These are phyloP conservation scores for Suhomyces maxii DNA, from an alignment of 1,139 yeast genomes.

Conservation along the genomic window DNA sequence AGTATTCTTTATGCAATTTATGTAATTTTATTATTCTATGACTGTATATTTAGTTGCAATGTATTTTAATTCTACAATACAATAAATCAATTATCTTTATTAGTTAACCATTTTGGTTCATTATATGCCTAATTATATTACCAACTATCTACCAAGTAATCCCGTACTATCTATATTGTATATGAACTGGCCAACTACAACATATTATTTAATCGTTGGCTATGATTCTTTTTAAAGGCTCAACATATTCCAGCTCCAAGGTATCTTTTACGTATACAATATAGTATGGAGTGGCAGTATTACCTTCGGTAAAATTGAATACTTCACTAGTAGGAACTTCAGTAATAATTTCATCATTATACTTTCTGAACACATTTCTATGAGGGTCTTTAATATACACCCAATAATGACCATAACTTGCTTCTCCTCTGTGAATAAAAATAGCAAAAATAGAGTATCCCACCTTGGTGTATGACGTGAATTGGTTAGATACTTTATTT, in stretches of 20 bases:
- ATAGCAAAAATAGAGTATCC: conserved; percentile 88
- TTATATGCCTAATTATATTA: too few species aligned
- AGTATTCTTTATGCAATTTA: background rate
- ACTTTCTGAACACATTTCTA: conserved; percentile 72
- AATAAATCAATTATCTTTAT: background rate
- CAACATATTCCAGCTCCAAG: conserved; percentile 56
- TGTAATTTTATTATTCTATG: conserved; percentile 5
- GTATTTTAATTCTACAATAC: background rate
- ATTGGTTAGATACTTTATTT: conserved; percentile 55
- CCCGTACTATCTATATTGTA: background rate
- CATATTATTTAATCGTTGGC: background rate
- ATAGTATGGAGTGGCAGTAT: conserved; percentile 92
- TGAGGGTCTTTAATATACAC: conserved; percentile 80
- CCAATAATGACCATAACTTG: conserved; percentile 97
- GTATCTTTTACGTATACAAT: conserved; percentile 78
- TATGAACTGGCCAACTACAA: background rate
- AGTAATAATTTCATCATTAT: conserved; percentile 87
- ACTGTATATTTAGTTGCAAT: conserved; percentile 3
- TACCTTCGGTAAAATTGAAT: conserved; percentile 66
- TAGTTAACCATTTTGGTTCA: background rate
- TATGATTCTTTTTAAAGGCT: conserved; percentile 54
- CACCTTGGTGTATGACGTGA: conserved; percentile 55
- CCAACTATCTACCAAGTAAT: too few species aligned
- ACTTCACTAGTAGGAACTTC: conserved; percentile 78
- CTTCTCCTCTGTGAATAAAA: conserved; percentile 94